A percentile compares a stretch with the other conserved stretches of the same genome.
phyloP scores from a whole-genome alignment of 2,329 filamentous ascomycete genomes.

The Periconia digitata region DNA sequence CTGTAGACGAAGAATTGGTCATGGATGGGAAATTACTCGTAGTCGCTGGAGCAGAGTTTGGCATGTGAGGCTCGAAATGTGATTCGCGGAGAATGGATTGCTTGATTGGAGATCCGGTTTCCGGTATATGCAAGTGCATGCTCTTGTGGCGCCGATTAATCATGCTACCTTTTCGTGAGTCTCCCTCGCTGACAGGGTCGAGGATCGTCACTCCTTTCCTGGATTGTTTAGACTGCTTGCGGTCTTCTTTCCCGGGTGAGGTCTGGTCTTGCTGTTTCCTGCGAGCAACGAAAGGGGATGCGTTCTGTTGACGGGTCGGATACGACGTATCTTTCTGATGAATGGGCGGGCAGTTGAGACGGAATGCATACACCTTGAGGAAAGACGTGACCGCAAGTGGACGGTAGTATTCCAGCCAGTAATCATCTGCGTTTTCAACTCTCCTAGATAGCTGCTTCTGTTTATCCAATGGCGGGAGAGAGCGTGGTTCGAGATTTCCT shows the following conservation, averaged over 20 bases:
- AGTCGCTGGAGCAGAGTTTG: conserved; percentile 18
- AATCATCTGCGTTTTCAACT: conserved; percentile 77
- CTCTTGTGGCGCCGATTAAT: conserved; percentile 22
- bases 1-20: conserved; percentile 31
- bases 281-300: conserved; percentile 85
- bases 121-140: conserved; percentile 23
- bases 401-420: conserved; percentile 96
- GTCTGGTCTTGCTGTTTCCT: conserved; percentile 56
- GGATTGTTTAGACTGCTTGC: conserved; percentile 57
- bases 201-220: conserved; percentile 72
- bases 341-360: conserved; percentile 79
- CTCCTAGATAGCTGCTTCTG: conserved; percentile 19
- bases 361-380: conserved; percentile 87
- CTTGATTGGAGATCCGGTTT: conserved; percentile 40
- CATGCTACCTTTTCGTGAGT: conserved; percentile 20
- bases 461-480: conserved; percentile 53
- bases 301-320: conserved; percentile 74
- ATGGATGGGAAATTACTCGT: conserved; percentile 24
- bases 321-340: conserved; percentile 74
- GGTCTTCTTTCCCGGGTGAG: conserved; percentile 62
- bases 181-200: conserved; percentile 55
- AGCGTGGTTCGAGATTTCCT: conserved; percentile 65
- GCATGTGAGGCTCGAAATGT: conserved; percentile 37
- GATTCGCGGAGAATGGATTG: conserved; percentile 47
- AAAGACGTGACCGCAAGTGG: conserved; percentile 86